A percentile compares a stretch with the other conserved stretches of the same genome.
Evolutionary conservation across 2,329 filamentous ascomycete genomes (phyloP).

Genomic region (Lachnellula arida): DNA sequence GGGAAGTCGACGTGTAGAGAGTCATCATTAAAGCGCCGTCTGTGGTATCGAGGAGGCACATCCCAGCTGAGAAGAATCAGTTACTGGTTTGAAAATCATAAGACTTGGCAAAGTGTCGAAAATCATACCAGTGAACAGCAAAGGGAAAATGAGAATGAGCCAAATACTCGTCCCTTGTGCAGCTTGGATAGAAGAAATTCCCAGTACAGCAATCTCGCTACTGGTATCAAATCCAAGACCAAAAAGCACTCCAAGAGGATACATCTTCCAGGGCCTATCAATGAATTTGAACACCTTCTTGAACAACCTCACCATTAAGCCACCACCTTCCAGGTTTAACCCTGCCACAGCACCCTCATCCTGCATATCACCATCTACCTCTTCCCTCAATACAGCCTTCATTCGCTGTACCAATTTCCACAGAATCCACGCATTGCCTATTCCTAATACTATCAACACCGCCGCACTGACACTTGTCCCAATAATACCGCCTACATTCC

Average conservation of each 20-base stretch:
- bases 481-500: slow-evolving; percentile 77
- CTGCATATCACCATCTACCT: slow-evolving; percentile 22
- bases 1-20: slow-evolving; percentile 75
- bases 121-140: slow-evolving; percentile 73
- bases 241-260: slow-evolving; percentile 81
- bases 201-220: slow-evolving; percentile 86
- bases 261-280: slow-evolving; percentile 89
- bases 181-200: slow-evolving; percentile 83
- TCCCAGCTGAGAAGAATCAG: slow-evolving; percentile 56
- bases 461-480: slow-evolving; percentile 82
- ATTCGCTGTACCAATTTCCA: slow-evolving; percentile 70
- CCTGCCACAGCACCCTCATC: slow-evolving; percentile 30
- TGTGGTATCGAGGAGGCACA: slow-evolving; percentile 90
- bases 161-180: slow-evolving; percentile 84
- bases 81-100: neutral
- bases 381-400: slow-evolving; percentile 50
- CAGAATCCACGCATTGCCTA: slow-evolving; percentile 83
- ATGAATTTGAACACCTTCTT: slow-evolving; percentile 71
- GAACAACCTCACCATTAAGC: slow-evolving; percentile 67
- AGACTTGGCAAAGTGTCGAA: neutral
- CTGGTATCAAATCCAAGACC: slow-evolving; percentile 94
- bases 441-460: slow-evolving; percentile 75
- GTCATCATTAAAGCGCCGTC: slow-evolving; percentile 96
- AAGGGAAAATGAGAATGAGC: slow-evolving; percentile 87
- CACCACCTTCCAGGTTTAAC: slow-evolving; percentile 70